These are phyloP conservation scores for Cryptococcus sp. DNA, from an alignment of 1,284 basidiomycete genomes.

Conservation along the genomic window DNA sequence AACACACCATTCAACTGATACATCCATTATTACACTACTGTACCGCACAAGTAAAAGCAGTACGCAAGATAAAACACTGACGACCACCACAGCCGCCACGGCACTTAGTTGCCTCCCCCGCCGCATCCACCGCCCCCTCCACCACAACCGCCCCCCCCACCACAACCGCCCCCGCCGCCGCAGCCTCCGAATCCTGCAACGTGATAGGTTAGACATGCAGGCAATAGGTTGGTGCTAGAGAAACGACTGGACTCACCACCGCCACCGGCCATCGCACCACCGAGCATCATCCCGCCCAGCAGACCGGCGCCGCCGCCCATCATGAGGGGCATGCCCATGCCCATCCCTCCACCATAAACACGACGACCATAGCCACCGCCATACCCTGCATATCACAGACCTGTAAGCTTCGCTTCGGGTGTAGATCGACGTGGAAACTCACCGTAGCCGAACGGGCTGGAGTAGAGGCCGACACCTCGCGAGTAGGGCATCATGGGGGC, in stretches of 20 bases:
- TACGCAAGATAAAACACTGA: neutral
- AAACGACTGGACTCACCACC: constrained; percentile 10
- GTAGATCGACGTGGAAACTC: no score
- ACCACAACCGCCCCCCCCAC: constrained; percentile 17
- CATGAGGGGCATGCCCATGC: constrained; percentile 26
- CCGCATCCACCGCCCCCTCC: constrained; percentile 24
- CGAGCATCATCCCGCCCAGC: constrained; percentile 32
- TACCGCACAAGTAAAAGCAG: no score
- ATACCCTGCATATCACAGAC: constrained; percentile 13
- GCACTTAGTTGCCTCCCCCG: constrained; percentile 5
- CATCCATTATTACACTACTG: no score
- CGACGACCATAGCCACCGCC: constrained; percentile 26
- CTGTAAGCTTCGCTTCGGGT: neutral
- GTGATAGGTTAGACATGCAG: neutral
- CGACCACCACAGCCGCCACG: neutral
- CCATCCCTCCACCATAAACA: constrained; percentile 12
- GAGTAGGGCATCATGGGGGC: constrained; percentile 28
- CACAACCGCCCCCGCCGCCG: constrained; percentile 8
- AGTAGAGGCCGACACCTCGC: constrained; percentile 24
- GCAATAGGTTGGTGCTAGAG: no score
- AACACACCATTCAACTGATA: no score
- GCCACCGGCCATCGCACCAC: constrained; percentile 4
- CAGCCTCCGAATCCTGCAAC: constrained; percentile 11
- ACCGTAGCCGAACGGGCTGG: constrained; percentile 37
- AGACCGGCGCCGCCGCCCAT: constrained; percentile 30